Conservation (phyloP, 2,329 filamentous ascomycete species). For the Phaeoacremonium minimum region DNA sequence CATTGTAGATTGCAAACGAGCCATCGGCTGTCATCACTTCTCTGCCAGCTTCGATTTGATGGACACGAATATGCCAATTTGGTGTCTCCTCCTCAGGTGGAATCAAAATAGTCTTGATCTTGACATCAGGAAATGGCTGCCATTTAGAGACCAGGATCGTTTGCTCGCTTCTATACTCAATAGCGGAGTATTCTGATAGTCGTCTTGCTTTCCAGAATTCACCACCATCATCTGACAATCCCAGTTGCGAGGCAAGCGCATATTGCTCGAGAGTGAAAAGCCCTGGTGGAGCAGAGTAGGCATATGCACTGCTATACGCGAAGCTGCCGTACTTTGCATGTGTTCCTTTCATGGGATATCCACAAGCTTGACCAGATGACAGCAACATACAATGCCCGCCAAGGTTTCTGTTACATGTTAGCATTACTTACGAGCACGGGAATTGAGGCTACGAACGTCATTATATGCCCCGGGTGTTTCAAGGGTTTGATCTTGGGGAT, state of each 20-base stretch:
- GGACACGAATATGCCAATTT: slow-evolving; percentile 67
- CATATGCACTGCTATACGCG: slow-evolving; percentile 72
- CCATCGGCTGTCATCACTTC: slow-evolving; percentile 70
- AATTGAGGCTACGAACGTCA: slow-evolving; percentile 33
- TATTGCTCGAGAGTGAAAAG: slow-evolving; percentile 73
- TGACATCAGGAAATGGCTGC: slow-evolving; percentile 67
- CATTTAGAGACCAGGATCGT: slow-evolving; percentile 66
- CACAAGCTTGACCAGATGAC: slow-evolving; percentile 74
- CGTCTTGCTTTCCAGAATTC: slow-evolving; percentile 77
- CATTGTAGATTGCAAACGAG: slow-evolving; percentile 64
- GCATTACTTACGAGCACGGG: not conserved
- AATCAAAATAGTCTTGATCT: slow-evolving; percentile 60
- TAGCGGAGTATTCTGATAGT: slow-evolving; percentile 57
- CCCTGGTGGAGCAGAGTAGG: slow-evolving; percentile 73
- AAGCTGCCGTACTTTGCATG: slow-evolving; percentile 80
- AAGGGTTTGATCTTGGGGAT: slow-evolving; percentile 59
- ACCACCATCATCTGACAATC: slow-evolving; percentile 71
- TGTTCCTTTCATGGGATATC: slow-evolving; percentile 76
- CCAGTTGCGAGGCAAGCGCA: slow-evolving; percentile 70
- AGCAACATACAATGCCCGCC: slow-evolving; percentile 75
- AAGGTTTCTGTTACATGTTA: slow-evolving; percentile 40
- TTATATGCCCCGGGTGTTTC: slow-evolving; percentile 68
- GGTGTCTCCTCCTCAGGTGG: slow-evolving; percentile 54
- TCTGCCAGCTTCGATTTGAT: slow-evolving; percentile 56
- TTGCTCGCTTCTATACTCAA: slow-evolving; percentile 48